Evolutionary conservation across 2,329 filamentous ascomycete genomes (phyloP), one percentile per base, ranked within the genome.

Genomic region (Fusarium mexicanum): DNA sequence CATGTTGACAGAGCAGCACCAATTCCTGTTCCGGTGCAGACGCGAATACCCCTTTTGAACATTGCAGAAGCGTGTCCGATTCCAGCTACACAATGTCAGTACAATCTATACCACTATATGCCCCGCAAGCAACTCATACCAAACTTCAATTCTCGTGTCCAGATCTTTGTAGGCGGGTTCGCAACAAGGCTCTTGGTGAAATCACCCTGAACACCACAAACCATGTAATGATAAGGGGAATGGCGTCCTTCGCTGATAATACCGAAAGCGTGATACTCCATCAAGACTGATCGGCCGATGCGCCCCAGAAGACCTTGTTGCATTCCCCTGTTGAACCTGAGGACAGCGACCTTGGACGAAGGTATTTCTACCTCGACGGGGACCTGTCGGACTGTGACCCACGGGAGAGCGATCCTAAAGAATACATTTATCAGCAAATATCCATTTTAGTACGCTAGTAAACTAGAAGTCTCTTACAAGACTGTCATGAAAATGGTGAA

Each of bases 401-500:
- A 66, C 0, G 63, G 63, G 1, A 63, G 26, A 16, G 35, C 40
- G 41, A 66, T 43, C 6, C 51, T 55, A 11, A 8, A 18, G 0
- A 4, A 8, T 6, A 0, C 1, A 11, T 8, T 1, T 6, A 6
- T 55, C 14, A 55, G 24, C 6, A 29, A 1, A 4, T 7, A 3
- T 22, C 1, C 24, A 1, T 17, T 13, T n/a, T 2, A 3, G 1
- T 2, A 2, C 0, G 12, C 20, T 37, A 3, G 1, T n/a, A n/a
- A 24, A 18, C 0, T 24, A 0, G 8, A 2, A 4, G 11, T 3
- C 3, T n/a, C 57, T 6, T 11, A 65, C 47, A 65, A 24, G 3
- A 65, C 31, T 1, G 63, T 65, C 9, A 65, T 65, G 18, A 53
- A 51, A 2, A 62, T 35, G 17, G 58, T 43, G 13, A 65, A 65